Evolutionary conservation across 768 basidiomycete species (phyloP).

Genomic region (Boletus tomentosulus): DNA sequence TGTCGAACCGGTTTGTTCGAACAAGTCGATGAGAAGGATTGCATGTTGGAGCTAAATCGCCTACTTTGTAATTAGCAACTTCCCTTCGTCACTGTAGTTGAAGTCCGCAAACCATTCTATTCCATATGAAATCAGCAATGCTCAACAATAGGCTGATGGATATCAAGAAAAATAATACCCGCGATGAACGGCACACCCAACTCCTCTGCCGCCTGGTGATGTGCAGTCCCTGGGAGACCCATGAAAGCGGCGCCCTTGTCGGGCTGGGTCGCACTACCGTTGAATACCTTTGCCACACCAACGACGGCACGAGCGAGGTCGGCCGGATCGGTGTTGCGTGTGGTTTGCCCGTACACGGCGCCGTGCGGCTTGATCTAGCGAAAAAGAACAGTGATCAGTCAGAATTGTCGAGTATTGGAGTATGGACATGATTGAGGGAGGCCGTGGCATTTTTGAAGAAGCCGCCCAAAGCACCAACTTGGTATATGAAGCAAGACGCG

Average conservation of each 20-base stretch:
- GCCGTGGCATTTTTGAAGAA: conserved; percentile 52
- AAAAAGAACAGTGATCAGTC: not conserved
- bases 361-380: conserved; percentile 58
- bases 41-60: too few species aligned
- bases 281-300: conserved; percentile 50
- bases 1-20: too few species aligned
- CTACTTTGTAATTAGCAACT: conserved; percentile 52
- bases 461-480: conserved; percentile 49
- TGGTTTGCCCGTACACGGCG: conserved; percentile 56
- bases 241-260: conserved; percentile 46
- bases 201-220: conserved; percentile 53
- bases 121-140: not conserved
- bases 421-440: conserved; percentile 50
- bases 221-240: conserved; percentile 60
- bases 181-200: conserved; percentile 58
- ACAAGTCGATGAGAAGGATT: too few species aligned
- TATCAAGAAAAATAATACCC: conserved; percentile 39
- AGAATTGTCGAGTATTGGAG: too few species aligned
- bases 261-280: conserved; percentile 12
- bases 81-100: conserved; percentile 54
- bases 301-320: conserved; percentile 53
- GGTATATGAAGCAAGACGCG: conserved; percentile 50
- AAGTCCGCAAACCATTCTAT: conserved; percentile 61
- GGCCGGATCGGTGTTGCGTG: conserved; percentile 51
- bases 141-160: not conserved